Evolutionary conservation across 2,329 filamentous ascomycete genomes (phyloP), one percentile per base, ranked within the genome.

Genomic region (Phaeoacremonium minimum): DNA sequence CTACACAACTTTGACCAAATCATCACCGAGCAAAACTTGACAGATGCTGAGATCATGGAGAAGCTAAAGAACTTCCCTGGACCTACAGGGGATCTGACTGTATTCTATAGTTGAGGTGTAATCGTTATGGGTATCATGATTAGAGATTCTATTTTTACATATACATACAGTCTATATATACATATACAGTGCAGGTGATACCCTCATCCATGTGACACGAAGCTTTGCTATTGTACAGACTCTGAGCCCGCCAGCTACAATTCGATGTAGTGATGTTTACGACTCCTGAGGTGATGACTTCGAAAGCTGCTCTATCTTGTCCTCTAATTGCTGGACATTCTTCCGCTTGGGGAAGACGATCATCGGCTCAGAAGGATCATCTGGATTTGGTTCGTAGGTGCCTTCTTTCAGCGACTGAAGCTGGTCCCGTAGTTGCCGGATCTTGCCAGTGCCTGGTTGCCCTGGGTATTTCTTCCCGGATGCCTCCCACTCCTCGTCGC

Each of bases 1-100:
- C 74, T 74, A 46, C 84, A 88, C 55, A 79, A 76, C 48, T 85
- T 91, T 58, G 87, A 93, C 62, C 81, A 90, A 67, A 87, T 91
- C 46, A 87, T 86, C 53, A 85, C 82, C 2, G 85, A 89, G 63
- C 70, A 81, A 56, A 80, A 83, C 43, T 55, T 87, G 54, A 77
- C 76, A 6, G 83, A 90, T 52, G 71, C 69, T 40, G 80, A 85
- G 51, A 80, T 90, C 13, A 71, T 87, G 63, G 77, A 79, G 26
- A 79, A 74, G 56, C 60, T 93, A 32, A 80, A 78, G 57, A 71
- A 64, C 22, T 63, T 82, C 19, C 69, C 67, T 3, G 61, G 69
- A 16, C 67, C 71, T 6, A 63, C 64, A 41, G 71, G 69, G 5
- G 77, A 79, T 41, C 44, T 78, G 43, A 69, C 68, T 0, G 63